Evolutionary conservation across 1,284 basidiomycete genomes (phyloP).

Genomic region (Inonotus hispidus): DNA sequence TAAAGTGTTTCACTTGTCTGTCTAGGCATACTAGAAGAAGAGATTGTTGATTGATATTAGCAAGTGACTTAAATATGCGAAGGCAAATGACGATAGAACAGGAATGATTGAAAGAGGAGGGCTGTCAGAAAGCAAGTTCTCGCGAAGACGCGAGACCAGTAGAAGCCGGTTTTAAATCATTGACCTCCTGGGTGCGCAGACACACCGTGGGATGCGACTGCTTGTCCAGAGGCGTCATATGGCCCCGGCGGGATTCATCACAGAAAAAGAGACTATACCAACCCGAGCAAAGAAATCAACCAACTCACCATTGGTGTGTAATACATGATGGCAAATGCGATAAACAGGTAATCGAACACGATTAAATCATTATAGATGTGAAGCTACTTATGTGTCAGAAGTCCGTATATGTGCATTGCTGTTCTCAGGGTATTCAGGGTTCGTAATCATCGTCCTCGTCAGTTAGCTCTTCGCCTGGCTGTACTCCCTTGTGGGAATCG

Average conservation of each 20-base stretch:
- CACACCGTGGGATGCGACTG: constrained; percentile 6
- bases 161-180: constrained; percentile 50
- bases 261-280: constrained; percentile 13
- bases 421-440: not conserved
- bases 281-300: constrained; percentile 4
- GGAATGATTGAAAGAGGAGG: not conserved
- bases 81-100: not conserved
- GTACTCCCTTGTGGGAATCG: constrained; percentile 52
- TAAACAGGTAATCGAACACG: not conserved
- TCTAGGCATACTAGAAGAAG: too few relatives aligned
- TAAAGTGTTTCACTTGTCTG: too few relatives aligned
- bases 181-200: constrained; percentile 39
- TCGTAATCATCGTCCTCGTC: constrained; percentile 50
- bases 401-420: not conserved
- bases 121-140: not conserved
- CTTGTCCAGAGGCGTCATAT: constrained; percentile 60
- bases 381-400: too few relatives aligned
- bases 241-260: constrained; percentile 74
- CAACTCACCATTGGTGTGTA: constrained; percentile 19
- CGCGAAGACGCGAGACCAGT: not conserved
- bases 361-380: not conserved
- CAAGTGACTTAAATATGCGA: not conserved
- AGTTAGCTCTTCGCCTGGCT: constrained; percentile 65
- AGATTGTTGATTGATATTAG: too few relatives aligned
- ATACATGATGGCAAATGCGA: not conserved